Percentiles rank a stretch among this genome's conserved stretches.
phyloP scores from a whole-genome alignment of 148 eudicot genomes.

The Rhododendron ferrugineum region DNA sequence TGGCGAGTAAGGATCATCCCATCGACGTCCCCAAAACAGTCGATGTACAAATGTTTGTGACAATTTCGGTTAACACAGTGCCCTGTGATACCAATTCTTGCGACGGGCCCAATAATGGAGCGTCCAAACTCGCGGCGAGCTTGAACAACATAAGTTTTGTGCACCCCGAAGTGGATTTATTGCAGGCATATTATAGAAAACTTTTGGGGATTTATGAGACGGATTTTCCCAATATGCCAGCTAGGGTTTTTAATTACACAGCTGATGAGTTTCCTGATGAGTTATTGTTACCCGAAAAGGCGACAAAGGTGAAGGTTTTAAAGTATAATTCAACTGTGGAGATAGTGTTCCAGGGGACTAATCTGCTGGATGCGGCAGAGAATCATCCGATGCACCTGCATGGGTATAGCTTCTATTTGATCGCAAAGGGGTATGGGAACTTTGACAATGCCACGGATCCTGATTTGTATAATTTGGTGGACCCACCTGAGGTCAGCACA shows the following conservation, averaged over 20 bases:
- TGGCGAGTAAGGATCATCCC: slow-evolving; percentile 1
- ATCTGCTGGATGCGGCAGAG: slow-evolving; percentile 12
- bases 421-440: slow-evolving; percentile 16
- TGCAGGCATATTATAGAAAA: slow-evolving; percentile 16
- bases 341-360: slow-evolving; percentile 25
- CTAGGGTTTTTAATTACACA: slow-evolving; percentile 8
- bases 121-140: slow-evolving; percentile 7
- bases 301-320: slow-evolving; percentile 13
- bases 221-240: slow-evolving; percentile 21
- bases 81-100: slow-evolving; percentile 8
- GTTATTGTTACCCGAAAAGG: background rate
- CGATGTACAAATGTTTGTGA: slow-evolving; percentile 6
- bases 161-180: slow-evolving; percentile 4
- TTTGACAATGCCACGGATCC: slow-evolving; percentile 9
- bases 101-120: slow-evolving; percentile 13
- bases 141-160: slow-evolving; percentile 24
- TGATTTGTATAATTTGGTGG: slow-evolving; percentile 14
- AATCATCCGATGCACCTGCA: slow-evolving; percentile 32
- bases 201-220: background rate
- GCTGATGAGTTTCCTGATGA: background rate
- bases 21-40: slow-evolving; percentile 20
- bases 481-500: slow-evolving; percentile 19
- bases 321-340: slow-evolving; percentile 14
- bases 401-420: slow-evolving; percentile 22
- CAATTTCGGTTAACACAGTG: slow-evolving; percentile 9